phyloP scores from a whole-genome alignment of 2,329 filamentous ascomycete genomes.

The Juglanconis oblonga region DNA sequence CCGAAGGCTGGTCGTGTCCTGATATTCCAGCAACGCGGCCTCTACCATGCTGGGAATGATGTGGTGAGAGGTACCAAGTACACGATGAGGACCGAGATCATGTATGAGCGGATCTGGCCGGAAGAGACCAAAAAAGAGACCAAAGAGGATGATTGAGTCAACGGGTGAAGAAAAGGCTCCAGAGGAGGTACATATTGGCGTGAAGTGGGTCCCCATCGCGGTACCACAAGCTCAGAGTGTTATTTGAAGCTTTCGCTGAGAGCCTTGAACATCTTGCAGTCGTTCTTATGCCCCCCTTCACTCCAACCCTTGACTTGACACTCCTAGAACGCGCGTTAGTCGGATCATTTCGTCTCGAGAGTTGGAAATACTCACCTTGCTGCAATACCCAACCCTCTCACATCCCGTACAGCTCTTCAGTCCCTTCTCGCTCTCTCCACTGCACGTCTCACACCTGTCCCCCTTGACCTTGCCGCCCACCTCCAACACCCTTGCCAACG shows the following conservation, averaged over 20 bases:
- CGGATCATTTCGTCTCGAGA: neutral
- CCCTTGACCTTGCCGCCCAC: conserved; percentile 24
- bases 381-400: conserved; percentile 41
- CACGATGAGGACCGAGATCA: conserved; percentile 27
- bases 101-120: conserved; percentile 8
- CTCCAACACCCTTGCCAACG: conserved; percentile 28
- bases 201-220: too few relatives aligned
- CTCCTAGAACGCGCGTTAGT: conserved; percentile 26
- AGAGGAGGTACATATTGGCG: too few relatives aligned
- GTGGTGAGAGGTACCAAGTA: conserved; percentile 53
- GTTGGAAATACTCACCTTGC: conserved; percentile 35
- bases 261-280: conserved; percentile 41
- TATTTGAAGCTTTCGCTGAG: conserved; percentile 34
- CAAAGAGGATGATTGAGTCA: neutral
- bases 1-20: conserved; percentile 56
- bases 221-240: too few relatives aligned
- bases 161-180: too few relatives aligned
- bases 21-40: conserved; percentile 54
- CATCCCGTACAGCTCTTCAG: conserved; percentile 43
- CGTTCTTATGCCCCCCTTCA: conserved; percentile 39
- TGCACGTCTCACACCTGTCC: conserved; percentile 26
- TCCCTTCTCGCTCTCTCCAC: conserved; percentile 24
- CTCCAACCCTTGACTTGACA: conserved; percentile 43
- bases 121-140: neutral
- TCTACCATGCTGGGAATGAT: conserved; percentile 53